Conservation (phyloP, 2,329 filamentous ascomycete species). For the Fusarium clavum region DNA sequence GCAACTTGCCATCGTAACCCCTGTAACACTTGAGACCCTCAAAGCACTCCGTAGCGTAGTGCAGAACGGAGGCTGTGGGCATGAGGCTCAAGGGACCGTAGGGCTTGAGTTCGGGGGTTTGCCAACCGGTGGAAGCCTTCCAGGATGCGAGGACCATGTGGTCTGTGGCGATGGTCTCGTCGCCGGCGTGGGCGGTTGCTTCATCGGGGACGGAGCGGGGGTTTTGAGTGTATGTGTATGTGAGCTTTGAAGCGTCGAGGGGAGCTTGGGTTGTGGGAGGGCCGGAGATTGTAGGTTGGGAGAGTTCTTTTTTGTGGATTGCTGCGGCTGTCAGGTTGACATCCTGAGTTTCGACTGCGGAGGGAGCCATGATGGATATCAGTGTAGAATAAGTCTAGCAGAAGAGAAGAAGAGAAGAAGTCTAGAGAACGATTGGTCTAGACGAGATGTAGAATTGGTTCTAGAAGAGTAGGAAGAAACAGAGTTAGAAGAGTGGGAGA, state of each 20-base stretch:
- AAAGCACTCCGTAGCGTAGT: slow-evolving; percentile 93
- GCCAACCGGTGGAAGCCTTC: slow-evolving; percentile 76
- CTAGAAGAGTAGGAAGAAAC: background rate
- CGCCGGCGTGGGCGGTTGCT: slow-evolving; percentile 58
- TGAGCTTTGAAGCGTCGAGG: slow-evolving; percentile 72
- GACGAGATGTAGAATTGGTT: background rate
- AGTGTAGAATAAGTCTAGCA: background rate
- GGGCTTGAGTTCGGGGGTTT: slow-evolving; percentile 76
- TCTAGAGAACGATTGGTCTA: background rate
- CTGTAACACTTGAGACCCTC: slow-evolving; percentile 87
- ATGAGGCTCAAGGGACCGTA: slow-evolving; percentile 83
- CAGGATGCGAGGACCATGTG: slow-evolving; percentile 87
- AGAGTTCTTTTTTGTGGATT: slow-evolving; percentile 62
- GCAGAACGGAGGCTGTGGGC: slow-evolving; percentile 83
- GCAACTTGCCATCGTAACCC: slow-evolving; percentile 78
- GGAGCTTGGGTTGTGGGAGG: slow-evolving; percentile 64
- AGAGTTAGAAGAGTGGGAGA: background rate
- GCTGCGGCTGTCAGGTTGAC: slow-evolving; percentile 64
- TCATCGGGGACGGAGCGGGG: slow-evolving; percentile 66
- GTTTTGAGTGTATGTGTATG: slow-evolving; percentile 62
- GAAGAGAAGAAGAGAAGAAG: background rate
- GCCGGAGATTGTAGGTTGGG: slow-evolving; percentile 50
- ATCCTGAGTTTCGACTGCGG: slow-evolving; percentile 60
- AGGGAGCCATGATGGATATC: slow-evolving; percentile 57
- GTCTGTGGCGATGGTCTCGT: slow-evolving; percentile 76